These are phyloP conservation scores for Neurospora hispaniola DNA, from an alignment of 495 filamentous ascomycete genomes.

Conservation along the genomic window DNA sequence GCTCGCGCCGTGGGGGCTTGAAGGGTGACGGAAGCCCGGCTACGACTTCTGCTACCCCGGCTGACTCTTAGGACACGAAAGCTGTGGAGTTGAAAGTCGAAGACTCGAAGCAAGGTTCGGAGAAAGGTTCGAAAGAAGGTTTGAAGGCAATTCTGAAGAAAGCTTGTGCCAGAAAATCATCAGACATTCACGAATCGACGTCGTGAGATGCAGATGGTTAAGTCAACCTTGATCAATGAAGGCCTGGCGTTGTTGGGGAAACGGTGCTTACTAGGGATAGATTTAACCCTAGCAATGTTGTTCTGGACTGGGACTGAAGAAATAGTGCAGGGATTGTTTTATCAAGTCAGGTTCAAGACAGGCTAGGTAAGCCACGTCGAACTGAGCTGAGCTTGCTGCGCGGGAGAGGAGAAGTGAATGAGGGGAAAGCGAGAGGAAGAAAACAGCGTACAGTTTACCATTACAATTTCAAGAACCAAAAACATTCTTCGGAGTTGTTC, in stretches of 20 bases:
- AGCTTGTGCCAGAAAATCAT: neutral
- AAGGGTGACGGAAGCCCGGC: slow-evolving; percentile 46
- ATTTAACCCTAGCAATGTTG: neutral
- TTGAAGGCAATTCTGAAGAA: neutral
- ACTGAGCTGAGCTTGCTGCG: neutral
- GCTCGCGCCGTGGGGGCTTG: slow-evolving; percentile 48
- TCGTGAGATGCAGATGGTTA: neutral
- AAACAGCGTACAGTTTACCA: neutral
- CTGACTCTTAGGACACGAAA: slow-evolving; percentile 33
- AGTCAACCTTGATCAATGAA: neutral
- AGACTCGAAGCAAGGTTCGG: neutral
- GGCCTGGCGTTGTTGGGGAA: neutral
- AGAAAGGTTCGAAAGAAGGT: neutral
- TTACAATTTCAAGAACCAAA: neutral
- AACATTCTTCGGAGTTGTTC: neutral
- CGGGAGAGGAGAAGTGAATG: neutral
- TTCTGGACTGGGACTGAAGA: neutral
- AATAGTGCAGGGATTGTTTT: neutral
- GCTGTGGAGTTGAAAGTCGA: neutral
- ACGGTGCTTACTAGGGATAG: neutral
- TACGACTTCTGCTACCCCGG: slow-evolving; percentile 37
- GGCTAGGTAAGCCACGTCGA: neutral
- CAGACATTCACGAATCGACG: neutral
- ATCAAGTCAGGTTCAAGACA: neutral
- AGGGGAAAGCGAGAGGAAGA: neutral